These are phyloP conservation scores for Pseudopyricularia cyperi DNA, from an alignment of 2,329 filamentous ascomycete genomes.

Conservation along the genomic window DNA sequence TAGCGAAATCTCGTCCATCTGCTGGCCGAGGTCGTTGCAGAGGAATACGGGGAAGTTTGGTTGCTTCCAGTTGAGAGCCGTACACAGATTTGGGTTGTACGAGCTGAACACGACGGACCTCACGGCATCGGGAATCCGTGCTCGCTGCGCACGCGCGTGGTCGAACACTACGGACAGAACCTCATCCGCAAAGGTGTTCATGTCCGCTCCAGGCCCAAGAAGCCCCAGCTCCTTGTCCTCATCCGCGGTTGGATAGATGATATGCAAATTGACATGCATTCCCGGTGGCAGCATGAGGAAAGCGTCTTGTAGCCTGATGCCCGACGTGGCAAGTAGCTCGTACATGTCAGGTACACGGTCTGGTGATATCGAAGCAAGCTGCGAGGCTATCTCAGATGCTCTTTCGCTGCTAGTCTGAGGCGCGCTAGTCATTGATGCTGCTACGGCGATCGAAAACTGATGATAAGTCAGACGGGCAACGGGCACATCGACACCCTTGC, in stretches of 20 bases:
- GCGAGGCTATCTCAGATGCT: conserved; percentile 26
- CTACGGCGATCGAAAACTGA: conserved; percentile 44
- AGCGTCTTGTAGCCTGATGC: conserved; percentile 67
- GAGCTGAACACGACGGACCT: conserved; percentile 89
- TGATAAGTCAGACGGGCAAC: conserved; percentile 65
- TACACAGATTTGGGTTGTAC: conserved; percentile 82
- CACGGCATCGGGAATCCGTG: conserved; percentile 56
- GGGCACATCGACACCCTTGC: conserved; percentile 61
- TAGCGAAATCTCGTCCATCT: conserved; percentile 23
- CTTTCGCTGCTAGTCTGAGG: not conserved
- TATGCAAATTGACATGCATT: conserved; percentile 84
- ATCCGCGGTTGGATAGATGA: conserved; percentile 67
- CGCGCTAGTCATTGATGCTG: conserved; percentile 14
- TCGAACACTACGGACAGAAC: conserved; percentile 82
- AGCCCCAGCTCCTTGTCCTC: conserved; percentile 55
- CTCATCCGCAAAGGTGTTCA: conserved; percentile 76
- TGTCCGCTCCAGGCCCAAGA: conserved; percentile 63
- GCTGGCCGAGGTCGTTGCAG: conserved; percentile 77
- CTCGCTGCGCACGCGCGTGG: conserved; percentile 60
- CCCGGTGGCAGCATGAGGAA: conserved; percentile 61
- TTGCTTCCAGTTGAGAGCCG: conserved; percentile 97
- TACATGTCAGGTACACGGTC: conserved; percentile 54
- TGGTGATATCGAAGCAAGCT: conserved; percentile 24
- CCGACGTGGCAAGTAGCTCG: conserved; percentile 58
- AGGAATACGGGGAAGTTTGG: conserved; percentile 95